These are phyloP conservation scores for Fusarium incarnatum DNA, from an alignment of 2,329 filamentous ascomycete genomes.

Conservation along the genomic window DNA sequence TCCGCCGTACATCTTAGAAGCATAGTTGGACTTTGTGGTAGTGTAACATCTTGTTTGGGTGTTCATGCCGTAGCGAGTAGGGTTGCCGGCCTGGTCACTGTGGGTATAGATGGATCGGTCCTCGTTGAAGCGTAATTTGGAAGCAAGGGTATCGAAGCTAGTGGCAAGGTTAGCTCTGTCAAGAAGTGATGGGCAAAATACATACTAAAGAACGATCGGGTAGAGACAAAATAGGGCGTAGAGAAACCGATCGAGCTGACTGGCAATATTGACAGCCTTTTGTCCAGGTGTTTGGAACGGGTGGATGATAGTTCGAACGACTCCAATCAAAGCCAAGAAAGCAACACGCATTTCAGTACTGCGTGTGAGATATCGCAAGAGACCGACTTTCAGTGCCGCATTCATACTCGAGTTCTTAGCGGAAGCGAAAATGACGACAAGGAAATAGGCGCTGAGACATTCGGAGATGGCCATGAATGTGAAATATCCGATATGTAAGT, in stretches of 20 bases:
- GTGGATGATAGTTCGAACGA: conserved; percentile 55
- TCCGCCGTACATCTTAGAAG: conserved; percentile 2
- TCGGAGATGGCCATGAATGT: conserved; percentile 55
- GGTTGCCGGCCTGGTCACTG: conserved; percentile 6
- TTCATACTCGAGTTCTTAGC: conserved; percentile 44
- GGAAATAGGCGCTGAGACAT: conserved; percentile 54
- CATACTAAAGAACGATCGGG: conserved; percentile 52
- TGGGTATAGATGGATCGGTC: conserved; percentile 21
- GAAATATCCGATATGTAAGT: conserved; percentile 57
- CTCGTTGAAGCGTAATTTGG: conserved; percentile 45
- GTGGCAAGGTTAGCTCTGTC: not conserved
- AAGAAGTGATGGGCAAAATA: no score
- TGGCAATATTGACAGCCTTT: conserved; percentile 51
- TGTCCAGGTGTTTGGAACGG: conserved; percentile 53
- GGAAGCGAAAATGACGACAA: conserved; percentile 52
- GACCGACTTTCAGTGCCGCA: conserved; percentile 46
- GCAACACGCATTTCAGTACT: conserved; percentile 56
- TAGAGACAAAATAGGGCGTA: conserved; percentile 57
- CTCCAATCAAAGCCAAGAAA: conserved; percentile 52
- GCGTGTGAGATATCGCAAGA: conserved; percentile 54
- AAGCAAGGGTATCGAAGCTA: conserved; percentile 51
- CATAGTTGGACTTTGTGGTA: conserved; percentile 17
- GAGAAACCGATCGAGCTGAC: conserved; percentile 56
- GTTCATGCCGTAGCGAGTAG: conserved; percentile 5
- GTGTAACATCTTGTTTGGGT: conserved; percentile 27